These are phyloP conservation scores for Oenanthe javanica DNA, from an alignment of 140 eudicot species.

Conservation along the genomic window DNA sequence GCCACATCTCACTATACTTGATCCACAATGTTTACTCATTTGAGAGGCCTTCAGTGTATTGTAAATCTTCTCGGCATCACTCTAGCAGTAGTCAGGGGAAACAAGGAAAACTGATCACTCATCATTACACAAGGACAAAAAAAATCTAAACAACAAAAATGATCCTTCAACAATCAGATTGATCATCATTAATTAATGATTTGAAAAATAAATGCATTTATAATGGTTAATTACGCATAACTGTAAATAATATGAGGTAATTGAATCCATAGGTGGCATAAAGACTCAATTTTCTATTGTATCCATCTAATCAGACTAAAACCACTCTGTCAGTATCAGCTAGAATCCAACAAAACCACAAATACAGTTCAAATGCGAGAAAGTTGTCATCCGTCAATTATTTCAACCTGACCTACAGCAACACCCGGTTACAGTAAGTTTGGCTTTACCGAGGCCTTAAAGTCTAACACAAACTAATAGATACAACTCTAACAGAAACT, in stretches of 20 bases:
- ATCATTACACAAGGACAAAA: background rate
- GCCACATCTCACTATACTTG: constrained; percentile 37
- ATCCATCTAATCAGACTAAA: background rate
- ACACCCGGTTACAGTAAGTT: background rate
- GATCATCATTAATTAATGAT: background rate
- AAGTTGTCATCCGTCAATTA: background rate
- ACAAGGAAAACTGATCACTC: constrained; percentile 8
- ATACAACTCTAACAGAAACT: too few relatives aligned
- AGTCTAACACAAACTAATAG: background rate
- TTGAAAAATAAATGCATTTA: background rate
- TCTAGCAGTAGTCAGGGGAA: constrained; percentile 26
- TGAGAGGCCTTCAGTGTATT: constrained; percentile 35
- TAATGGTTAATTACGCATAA: background rate
- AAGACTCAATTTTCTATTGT: background rate
- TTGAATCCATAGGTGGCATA: background rate
- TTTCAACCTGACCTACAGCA: background rate
- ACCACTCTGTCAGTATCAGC: background rate
- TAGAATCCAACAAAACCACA: background rate
- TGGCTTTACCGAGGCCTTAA: background rate
- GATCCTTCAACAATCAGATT: background rate
- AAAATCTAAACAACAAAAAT: background rate
- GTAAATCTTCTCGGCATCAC: constrained; percentile 62
- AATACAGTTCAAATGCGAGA: background rate
- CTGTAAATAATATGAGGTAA: background rate
- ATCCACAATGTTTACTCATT: constrained; percentile 28